Evolutionary conservation across 495 filamentous ascomycete genomes (phyloP).

Genomic region (Tuber aestivum): DNA sequence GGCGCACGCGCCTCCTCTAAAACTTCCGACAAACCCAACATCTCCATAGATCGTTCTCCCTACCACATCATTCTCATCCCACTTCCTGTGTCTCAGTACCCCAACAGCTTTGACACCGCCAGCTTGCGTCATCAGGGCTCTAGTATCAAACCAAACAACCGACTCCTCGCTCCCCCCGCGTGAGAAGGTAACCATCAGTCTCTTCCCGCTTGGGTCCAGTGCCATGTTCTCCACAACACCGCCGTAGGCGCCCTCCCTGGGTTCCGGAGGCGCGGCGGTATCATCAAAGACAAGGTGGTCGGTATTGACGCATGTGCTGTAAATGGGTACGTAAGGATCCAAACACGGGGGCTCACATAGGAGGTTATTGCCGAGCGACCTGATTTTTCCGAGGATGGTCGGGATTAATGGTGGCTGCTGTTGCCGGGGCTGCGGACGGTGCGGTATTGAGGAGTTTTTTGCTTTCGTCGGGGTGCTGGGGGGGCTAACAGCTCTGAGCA

Average conservation of each 20-base stretch:
- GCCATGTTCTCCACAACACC: conserved; percentile 26
- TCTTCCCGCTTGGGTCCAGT: conserved; percentile 20
- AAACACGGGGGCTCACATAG: background rate
- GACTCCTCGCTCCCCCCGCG: conserved; percentile 1
- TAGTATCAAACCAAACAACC: conserved; percentile 27
- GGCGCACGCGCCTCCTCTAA: conserved; percentile 20
- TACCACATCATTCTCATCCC: conserved; percentile 4
- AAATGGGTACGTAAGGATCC: background rate
- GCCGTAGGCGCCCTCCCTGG: conserved; percentile 7
- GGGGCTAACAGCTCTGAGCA: conserved; percentile 12
- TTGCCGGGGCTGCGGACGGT: background rate
- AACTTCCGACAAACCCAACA: conserved; percentile 22
- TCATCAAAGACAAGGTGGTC: background rate
- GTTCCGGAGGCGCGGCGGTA: background rate
- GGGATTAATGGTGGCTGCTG: background rate
- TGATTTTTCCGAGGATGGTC: background rate
- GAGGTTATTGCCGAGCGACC: background rate
- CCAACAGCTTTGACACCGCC: conserved; percentile 11
- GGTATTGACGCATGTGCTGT: background rate
- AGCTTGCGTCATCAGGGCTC: conserved; percentile 7
- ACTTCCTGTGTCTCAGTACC: conserved; percentile 15
- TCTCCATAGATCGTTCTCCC: conserved; percentile 5
- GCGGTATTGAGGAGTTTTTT: background rate
- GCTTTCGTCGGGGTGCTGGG: background rate
- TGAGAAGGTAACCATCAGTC: conserved; percentile 22